Conservation (phyloP, 2,329 filamentous ascomycete genomes). For the Colletotrichum zoysiae region DNA sequence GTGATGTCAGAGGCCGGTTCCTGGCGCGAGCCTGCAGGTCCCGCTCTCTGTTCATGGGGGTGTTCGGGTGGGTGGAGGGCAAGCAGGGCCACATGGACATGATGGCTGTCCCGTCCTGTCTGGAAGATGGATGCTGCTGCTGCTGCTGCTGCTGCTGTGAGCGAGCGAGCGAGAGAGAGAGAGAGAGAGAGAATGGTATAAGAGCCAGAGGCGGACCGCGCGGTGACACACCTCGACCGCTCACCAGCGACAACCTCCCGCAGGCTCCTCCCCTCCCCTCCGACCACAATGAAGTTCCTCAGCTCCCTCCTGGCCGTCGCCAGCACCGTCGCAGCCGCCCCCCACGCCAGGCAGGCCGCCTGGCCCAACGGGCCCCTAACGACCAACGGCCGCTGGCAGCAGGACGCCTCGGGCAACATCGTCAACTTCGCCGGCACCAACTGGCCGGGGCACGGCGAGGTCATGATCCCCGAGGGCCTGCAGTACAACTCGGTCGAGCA, state of each 20-base stretch:
- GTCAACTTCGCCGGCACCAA: slow-evolving; percentile 69
- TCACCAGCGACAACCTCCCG: slow-evolving; percentile 8
- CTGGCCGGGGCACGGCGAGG: slow-evolving; percentile 71
- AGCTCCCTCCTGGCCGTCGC: slow-evolving; percentile 40
- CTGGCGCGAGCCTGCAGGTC: slow-evolving; percentile 20
- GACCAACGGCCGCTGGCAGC: slow-evolving; percentile 57
- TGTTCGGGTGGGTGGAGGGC: background rate
- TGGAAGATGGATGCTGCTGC: background rate
- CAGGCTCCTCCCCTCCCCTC: background rate
- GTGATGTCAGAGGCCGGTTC: slow-evolving; percentile 37
- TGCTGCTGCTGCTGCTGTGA: no score
- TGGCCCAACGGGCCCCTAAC: slow-evolving; percentile 60
- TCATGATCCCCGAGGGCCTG: slow-evolving; percentile 75
- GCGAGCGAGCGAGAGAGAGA: background rate
- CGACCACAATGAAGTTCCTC: slow-evolving; percentile 42
- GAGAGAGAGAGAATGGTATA: slow-evolving; percentile 20
- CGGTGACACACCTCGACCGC: background rate
- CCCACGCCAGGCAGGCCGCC: slow-evolving; percentile 37
- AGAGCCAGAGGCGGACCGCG: background rate
- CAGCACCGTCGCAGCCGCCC: slow-evolving; percentile 33
- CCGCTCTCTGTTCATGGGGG: slow-evolving; percentile 22
- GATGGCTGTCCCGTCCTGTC: background rate
- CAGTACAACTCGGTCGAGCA: slow-evolving; percentile 69
- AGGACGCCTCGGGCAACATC: slow-evolving; percentile 56
- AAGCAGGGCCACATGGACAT: background rate